phyloP scores from a whole-genome alignment of 1,139 yeast species.

The Geotrichum histeridarum region DNA sequence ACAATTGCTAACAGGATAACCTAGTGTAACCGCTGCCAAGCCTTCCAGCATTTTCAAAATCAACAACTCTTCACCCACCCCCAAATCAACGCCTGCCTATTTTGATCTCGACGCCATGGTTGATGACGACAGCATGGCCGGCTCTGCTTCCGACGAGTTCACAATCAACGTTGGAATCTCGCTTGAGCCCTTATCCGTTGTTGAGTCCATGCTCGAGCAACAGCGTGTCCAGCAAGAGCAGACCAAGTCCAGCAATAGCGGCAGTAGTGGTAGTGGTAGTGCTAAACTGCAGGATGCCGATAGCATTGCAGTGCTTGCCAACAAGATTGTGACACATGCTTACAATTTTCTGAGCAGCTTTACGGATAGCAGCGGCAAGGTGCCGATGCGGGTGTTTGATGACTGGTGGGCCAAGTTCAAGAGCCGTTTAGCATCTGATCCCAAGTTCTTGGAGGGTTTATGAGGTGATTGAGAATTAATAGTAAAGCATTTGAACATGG shows the following conservation, averaged over 20 bases:
- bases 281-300: slow-evolving; percentile 23
- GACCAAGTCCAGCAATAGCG: not conserved
- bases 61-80: slow-evolving; percentile 43
- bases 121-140: slow-evolving; percentile 30
- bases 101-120: slow-evolving; percentile 37
- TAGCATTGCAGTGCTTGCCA: slow-evolving; percentile 55
- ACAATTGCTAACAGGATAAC: not conserved
- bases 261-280: slow-evolving; percentile 13
- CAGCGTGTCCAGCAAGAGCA: slow-evolving; percentile 22
- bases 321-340: slow-evolving; percentile 84
- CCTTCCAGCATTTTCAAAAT: slow-evolving; percentile 90
- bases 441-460: slow-evolving; percentile 61
- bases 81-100: slow-evolving; percentile 21
- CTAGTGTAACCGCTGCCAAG: slow-evolving; percentile 58
- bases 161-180: slow-evolving; percentile 76
- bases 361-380: slow-evolving; percentile 69
- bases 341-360: slow-evolving; percentile 86
- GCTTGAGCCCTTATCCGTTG: slow-evolving; percentile 66
- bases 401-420: slow-evolving; percentile 96
- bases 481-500: no score
- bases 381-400: slow-evolving; percentile 83
- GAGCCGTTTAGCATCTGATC: slow-evolving; percentile 67
- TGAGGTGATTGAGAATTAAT: no score
- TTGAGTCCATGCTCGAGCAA: slow-evolving; percentile 47
- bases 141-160: slow-evolving; percentile 17